Evolutionary conservation across 2,329 filamentous ascomycete genomes (phyloP).

Genomic region (Trichoderma breve): DNA sequence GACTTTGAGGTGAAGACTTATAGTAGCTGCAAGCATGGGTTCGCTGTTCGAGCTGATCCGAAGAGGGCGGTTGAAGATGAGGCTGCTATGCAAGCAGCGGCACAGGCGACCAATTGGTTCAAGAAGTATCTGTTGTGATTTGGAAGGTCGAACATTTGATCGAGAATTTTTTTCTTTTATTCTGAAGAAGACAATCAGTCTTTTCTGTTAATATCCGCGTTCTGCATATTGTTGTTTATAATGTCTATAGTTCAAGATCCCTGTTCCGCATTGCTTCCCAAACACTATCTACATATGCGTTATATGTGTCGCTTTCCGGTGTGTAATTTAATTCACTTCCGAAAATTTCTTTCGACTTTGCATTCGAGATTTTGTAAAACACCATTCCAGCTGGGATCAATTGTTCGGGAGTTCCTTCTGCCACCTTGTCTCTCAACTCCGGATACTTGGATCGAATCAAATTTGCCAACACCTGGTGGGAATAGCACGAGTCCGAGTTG

Average conservation of each 20-base stretch:
- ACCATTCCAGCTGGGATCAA: neutral
- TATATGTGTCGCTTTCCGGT: neutral
- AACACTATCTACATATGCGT: neutral
- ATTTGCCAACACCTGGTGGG: neutral
- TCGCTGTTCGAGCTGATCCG: neutral
- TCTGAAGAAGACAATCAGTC: neutral
- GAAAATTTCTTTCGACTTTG: neutral
- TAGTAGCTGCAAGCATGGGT: neutral
- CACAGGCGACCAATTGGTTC: neutral
- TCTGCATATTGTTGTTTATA: neutral
- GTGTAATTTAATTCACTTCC: neutral
- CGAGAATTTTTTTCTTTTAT: neutral
- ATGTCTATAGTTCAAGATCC: neutral
- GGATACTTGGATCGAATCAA: neutral
- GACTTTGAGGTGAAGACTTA: neutral
- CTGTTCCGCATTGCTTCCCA: neutral
- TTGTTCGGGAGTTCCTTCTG: neutral
- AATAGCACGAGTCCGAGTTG: neutral
- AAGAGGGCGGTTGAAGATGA: neutral
- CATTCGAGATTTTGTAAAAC: neutral
- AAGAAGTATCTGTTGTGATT: neutral
- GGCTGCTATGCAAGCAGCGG: neutral
- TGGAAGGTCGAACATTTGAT: slow-evolving; percentile 32
- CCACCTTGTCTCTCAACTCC: neutral
- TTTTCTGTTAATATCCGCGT: neutral